These are phyloP conservation scores for Prunus salicina DNA, from an alignment of 306 rosid genomes.

Conservation along the genomic window DNA sequence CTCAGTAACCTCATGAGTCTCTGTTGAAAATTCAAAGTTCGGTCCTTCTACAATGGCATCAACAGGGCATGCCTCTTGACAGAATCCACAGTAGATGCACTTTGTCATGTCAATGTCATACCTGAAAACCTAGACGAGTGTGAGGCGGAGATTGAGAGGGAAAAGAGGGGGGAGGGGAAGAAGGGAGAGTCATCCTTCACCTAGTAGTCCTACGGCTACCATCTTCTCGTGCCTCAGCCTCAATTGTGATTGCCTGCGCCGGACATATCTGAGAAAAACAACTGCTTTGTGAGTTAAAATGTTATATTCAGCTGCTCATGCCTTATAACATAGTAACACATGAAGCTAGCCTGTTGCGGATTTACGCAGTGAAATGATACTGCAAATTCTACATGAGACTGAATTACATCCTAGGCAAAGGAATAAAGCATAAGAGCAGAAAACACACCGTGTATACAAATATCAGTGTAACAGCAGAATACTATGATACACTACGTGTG, in stretches of 20 bases:
- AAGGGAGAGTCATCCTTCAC: constrained; percentile 35
- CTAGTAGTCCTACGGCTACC: constrained; percentile 99
- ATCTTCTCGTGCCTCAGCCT: constrained; percentile 98
- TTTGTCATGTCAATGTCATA: constrained; percentile 99
- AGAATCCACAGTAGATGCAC: constrained; percentile 99
- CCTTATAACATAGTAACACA: neutral
- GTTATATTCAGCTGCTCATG: neutral
- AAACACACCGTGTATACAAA: neutral
- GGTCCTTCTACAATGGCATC: constrained; percentile 99
- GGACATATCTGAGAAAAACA: constrained; percentile 69
- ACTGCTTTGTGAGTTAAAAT: constrained; percentile 9
- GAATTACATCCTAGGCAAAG: neutral
- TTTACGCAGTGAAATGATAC: neutral
- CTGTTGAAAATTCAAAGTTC: constrained; percentile 90
- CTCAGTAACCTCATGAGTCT: constrained; percentile 86
- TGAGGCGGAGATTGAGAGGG: constrained; percentile 3
- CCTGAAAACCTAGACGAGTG: constrained; percentile 48
- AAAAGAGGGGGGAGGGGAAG: neutral
- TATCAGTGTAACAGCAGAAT: neutral
- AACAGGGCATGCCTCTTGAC: constrained; percentile 99
- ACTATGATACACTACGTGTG: neutral
- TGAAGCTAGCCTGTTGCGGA: neutral
- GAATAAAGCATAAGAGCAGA: neutral
- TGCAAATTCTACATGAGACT: neutral
- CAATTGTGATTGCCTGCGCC: constrained; percentile 98